Base-by-base conservation (phyloP, 345 rosid genomes). In the Eucalyptus guilfoylei region DNA sequence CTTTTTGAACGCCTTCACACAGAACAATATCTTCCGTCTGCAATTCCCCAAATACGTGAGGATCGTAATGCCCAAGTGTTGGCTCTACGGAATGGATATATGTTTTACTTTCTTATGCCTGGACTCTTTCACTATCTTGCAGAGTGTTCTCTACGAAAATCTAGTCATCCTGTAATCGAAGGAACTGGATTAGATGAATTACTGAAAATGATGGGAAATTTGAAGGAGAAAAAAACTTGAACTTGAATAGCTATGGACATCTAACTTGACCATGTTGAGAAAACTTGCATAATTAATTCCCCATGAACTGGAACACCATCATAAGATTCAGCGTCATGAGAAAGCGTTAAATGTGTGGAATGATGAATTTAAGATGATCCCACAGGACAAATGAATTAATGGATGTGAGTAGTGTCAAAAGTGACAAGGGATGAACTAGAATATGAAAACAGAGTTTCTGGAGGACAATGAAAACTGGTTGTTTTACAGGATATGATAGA, bases 1-100 rank as follows among this genome's bases (percentile, higher is more conserved):
- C 98, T 87, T 93, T 94, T 89, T 96, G 98, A 49, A 97, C 99
- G 52, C 94, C 93, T 92, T 97, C 97, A 72, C 97, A 96, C 45
- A 97, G 92, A 60, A 87, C 83, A 21, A 94, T 90, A 89, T 96
- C 98, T 91, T 96, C 99, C 88, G 93, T 92, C 99, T 97, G 94
- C 90, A 90, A 87, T 83, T 19, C 8, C 26, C 30, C 11, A 32
- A 69, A 69, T 17, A 34, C 42, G 80, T 34, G 80, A 69, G 44
- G 42, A 69, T 34, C 12, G 80, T 9, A 9, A 23, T 55, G 80
- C 44, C 80, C 13, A 69, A 34, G 42, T 8, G 80, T 69, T 17
- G 24, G 7, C 2, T 40, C 44, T 69, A 69, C 42, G 12, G 13
- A 5, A 16, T 69, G 19, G 26, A 87, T 26, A 44, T 87, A 42